phyloP scores from a whole-genome alignment of 164 flowering plant genomes.

The Hamamelis virginiana region DNA sequence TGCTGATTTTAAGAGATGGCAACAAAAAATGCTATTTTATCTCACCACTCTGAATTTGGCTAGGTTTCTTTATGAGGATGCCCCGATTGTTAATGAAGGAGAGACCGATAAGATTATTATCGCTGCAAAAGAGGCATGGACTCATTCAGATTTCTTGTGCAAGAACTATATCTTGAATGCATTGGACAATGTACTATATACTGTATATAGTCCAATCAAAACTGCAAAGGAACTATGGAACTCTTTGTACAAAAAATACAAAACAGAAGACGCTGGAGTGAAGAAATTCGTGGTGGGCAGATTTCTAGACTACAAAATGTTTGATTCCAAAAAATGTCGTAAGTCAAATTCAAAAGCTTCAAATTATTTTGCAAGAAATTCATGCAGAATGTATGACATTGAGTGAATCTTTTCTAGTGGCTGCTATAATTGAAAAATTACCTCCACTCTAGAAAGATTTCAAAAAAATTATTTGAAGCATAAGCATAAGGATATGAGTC shows the following conservation, averaged over 20 bases:
- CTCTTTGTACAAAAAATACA: not conserved
- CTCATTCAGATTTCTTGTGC: not conserved
- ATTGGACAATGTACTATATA: not conserved
- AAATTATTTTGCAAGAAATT: not conserved
- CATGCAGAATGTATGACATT: too few relatives aligned
- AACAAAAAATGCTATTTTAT: too few relatives aligned
- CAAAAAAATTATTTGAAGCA: slow-evolving; percentile 4
- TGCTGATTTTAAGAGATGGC: too few relatives aligned
- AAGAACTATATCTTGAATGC: not conserved
- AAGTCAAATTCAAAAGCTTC: not conserved
- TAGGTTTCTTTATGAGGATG: not conserved
- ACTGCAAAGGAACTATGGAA: not conserved
- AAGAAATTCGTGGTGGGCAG: not conserved
- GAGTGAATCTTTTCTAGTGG: too few relatives aligned
- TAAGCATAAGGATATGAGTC: not conserved
- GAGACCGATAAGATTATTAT: not conserved
- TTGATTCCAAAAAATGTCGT: not conserved
- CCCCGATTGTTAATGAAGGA: not conserved
- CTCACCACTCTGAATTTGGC: not conserved
- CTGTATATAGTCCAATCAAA: not conserved
- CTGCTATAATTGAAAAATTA: not conserved
- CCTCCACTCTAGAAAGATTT: not conserved
- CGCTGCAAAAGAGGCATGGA: not conserved
- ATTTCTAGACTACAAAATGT: slow-evolving; percentile 2
- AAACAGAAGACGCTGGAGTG: not conserved